Evolutionary conservation across 805 yeast genomes (phyloP), one percentile per base, ranked within the genome.

Genomic region (Pichia thaimueangensis): DNA sequence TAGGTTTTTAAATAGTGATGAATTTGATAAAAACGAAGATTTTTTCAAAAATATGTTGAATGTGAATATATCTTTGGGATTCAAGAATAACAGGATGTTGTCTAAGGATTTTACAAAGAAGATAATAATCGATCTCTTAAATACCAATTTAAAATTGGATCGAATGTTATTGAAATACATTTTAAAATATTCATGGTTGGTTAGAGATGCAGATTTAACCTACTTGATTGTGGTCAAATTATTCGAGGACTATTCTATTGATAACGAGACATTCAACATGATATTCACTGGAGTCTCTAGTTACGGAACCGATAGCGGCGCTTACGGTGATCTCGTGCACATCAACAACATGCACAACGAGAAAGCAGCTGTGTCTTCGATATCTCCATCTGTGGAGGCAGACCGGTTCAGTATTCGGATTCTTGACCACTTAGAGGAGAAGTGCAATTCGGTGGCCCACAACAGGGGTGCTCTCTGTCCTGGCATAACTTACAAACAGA

Each of bases 131-230:
- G 47, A 48, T 31, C 21, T 48, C 2, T 6, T 34, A 2, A 20
- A 40, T 7, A 12, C 11, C 11, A 28, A 35, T 9, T 12, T 40
- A 3, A 6, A 29, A 20, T 31, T 41, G 3, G 46, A 48, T 19
- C 37, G 51, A 32, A 37, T 30, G 10, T 11, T 48, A 23, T 15
- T 42, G 2, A 40, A 40, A 30, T 35, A 45, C 10, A 12, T 48
- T 2, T 21, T 48, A 1, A 48, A 48, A 30, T 45, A 25, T 12
- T 35, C 43, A 19, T 35, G 37, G 29, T 7, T 30, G 3, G 19
- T 16, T 1, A 6, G 16, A 8, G 33, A 43, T 9, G 6, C 6
- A 4, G 32, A 24, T 12, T 11, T 43, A 21, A 23, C 34, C 4
- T 19, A 28, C 13, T 4, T 35, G 7, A 8, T 39, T 6, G 17